A percentile compares a stretch with the other conserved stretches of the same genome.
Evolutionary conservation across 2,329 filamentous ascomycete genomes (phyloP).

Genomic region (Gaeumannomyces tritici): DNA sequence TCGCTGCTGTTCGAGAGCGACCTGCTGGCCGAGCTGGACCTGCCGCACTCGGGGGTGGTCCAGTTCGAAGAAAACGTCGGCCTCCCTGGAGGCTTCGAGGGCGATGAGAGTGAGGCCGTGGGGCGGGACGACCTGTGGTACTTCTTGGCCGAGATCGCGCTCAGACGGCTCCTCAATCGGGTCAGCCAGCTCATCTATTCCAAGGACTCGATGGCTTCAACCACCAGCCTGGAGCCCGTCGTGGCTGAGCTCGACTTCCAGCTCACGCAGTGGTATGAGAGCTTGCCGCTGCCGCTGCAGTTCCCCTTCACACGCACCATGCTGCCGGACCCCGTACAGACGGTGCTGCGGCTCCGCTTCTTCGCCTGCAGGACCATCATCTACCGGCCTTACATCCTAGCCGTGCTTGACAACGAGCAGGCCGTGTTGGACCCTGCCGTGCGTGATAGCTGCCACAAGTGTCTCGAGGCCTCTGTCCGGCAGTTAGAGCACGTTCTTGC

Average conservation of each 20-base stretch:
- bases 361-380: conserved; percentile 83
- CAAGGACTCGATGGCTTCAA: conserved; percentile 61
- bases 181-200: conserved; percentile 75
- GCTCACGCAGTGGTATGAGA: conserved; percentile 77
- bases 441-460: conserved; percentile 70
- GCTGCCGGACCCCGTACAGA: conserved; percentile 66
- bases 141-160: conserved; percentile 72
- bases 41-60: conserved; percentile 75
- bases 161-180: conserved; percentile 66
- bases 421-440: conserved; percentile 62
- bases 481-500: conserved; percentile 72
- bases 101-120: conserved; percentile 52
- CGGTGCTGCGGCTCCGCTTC: conserved; percentile 68
- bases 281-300: conserved; percentile 62
- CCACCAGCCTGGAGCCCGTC: conserved; percentile 65
- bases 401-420: conserved; percentile 69
- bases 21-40: conserved; percentile 66
- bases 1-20: conserved; percentile 73
- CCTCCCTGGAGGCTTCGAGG: conserved; percentile 68
- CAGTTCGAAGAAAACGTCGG: conserved; percentile 75
- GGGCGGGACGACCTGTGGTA: conserved; percentile 78
- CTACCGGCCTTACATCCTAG: conserved; percentile 73
- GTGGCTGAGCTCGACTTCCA: conserved; percentile 76
- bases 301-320: conserved; percentile 63
- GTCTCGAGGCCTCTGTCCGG: conserved; percentile 68